Percentiles rank a stretch among this genome's conserved stretches.
phyloP scores from a whole-genome alignment of 441 rosid species.

The Erodium trifolium region DNA sequence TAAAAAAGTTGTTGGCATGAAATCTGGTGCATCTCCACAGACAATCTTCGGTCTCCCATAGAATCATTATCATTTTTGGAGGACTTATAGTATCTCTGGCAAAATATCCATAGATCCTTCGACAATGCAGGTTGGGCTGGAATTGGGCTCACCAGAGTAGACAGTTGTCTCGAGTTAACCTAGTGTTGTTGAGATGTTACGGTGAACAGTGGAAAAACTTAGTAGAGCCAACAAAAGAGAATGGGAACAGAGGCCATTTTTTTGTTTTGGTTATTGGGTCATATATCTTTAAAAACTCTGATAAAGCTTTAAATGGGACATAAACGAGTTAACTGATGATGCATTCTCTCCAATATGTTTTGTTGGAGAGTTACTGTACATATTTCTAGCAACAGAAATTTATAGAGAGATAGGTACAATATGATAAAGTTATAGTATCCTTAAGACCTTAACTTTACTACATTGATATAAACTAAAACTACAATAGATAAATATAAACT shows the following conservation, averaged over 20 bases:
- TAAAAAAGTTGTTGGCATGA: too few species aligned
- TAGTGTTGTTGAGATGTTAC: background rate
- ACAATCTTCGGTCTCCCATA: background rate
- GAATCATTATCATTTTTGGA: background rate
- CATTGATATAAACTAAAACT: background rate
- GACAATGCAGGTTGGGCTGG: background rate
- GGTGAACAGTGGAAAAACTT: background rate
- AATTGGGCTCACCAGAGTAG: background rate
- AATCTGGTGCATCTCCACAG: too few species aligned
- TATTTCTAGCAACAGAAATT: background rate
- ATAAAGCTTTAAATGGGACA: background rate
- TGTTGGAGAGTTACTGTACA: background rate
- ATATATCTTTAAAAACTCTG: background rate
- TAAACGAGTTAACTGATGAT: background rate
- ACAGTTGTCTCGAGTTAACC: background rate
- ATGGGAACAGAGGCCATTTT: background rate
- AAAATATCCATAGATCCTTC: background rate
- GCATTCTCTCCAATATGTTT: background rate
- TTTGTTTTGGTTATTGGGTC: background rate
- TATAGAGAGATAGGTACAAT: background rate
- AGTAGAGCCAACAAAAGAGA: conserved; percentile 2
- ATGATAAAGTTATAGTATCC: background rate
- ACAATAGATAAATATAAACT: background rate
- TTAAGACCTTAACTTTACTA: background rate
- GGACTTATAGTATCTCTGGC: background rate